Base-by-base conservation (phyloP, 768 basidiomycete species). In the Mycena chlorophos region DNA sequence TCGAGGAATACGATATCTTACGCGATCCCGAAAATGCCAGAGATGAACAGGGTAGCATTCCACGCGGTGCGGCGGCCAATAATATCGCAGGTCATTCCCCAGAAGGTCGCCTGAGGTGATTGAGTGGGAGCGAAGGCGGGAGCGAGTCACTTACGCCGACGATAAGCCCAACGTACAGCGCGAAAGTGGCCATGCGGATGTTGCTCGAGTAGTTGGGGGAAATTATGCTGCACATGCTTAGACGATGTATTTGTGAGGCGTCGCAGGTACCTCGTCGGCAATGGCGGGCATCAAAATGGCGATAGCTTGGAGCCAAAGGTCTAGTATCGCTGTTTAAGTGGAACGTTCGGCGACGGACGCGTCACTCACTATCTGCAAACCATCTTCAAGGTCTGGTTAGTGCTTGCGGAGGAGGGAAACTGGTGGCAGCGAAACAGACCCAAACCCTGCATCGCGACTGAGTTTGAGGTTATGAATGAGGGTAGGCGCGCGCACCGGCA, bases 1-100 rank as follows among this genome's bases (percentile, higher is more conserved):
- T 14, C 20, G 40, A 26, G 37, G 19, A 13, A 20, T 12, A 50
- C 5, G 10, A 14, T 6, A 5, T 54, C 60, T 42, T 38, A 61
- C 60, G 80, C 72, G 38, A 75, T 69, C 3, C 81, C 82, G 49
- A 85, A 85, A 13, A 83, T 70, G 1, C 78, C 78, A 0, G 79
- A 75, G 56, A 85, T 77, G 51, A 83, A 72, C 4, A 85, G 71
- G 0, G 84, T 85, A 16, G 81, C 58, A 63, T 85, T 85, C 67
- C 83, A 84, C 1, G 76, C 56, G 1, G 52, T 77, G 71, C 71
- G 71, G 46, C 81, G 70, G 13, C 82, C 81, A 75, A 80, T 82
- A 8, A 82, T 66, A 29, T 82, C 81, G 25, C 75, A 78, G 16
- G 70, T 71, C 48, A 81, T 62, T 45, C 81, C 81, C 80, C 79